Evolutionary conservation across 306 rosid species (phyloP).

Genomic region (Dalbergia oliveri): DNA sequence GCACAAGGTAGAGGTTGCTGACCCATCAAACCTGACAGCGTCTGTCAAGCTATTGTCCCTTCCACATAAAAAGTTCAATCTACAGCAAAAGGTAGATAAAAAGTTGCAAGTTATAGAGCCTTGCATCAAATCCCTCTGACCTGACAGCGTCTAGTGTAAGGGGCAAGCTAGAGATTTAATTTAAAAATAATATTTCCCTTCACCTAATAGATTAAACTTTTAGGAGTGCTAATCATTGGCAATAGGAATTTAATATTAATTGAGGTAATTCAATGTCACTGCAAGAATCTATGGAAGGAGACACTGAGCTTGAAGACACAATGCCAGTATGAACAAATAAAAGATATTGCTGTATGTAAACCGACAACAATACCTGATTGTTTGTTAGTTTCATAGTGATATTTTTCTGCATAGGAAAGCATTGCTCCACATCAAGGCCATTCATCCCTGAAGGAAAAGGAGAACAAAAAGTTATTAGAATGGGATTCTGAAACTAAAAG

Average conservation of each 20-base stretch:
- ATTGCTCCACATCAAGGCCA: constrained; percentile 75
- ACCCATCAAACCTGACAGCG: neutral
- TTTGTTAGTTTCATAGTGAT: constrained; percentile 71
- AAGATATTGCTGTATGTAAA: constrained; percentile 13
- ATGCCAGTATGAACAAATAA: constrained; percentile 31
- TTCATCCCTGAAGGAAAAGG: constrained; percentile 53
- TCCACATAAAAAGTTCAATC: too few relatives aligned
- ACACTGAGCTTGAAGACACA: constrained; percentile 15
- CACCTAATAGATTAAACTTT: constrained; percentile 17
- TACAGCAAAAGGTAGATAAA: too few relatives aligned
- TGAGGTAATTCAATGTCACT: neutral
- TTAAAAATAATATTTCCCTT: neutral
- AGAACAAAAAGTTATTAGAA: constrained; percentile 39
- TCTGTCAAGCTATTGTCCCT: too few relatives aligned
- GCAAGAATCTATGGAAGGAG: constrained; percentile 2
- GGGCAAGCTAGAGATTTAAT: neutral
- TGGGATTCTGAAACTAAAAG: constrained; percentile 43
- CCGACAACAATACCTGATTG: constrained; percentile 66
- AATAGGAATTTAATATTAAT: constrained; percentile 11
- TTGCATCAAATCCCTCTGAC: too few relatives aligned
- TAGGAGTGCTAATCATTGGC: neutral
- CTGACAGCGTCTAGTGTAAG: neutral
- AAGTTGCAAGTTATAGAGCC: too few relatives aligned
- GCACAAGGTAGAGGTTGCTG: too few relatives aligned
- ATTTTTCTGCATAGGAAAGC: constrained; percentile 78